phyloP scores from a whole-genome alignment of 108 stramenopile genomes.

The Nitzschia sp. region DNA sequence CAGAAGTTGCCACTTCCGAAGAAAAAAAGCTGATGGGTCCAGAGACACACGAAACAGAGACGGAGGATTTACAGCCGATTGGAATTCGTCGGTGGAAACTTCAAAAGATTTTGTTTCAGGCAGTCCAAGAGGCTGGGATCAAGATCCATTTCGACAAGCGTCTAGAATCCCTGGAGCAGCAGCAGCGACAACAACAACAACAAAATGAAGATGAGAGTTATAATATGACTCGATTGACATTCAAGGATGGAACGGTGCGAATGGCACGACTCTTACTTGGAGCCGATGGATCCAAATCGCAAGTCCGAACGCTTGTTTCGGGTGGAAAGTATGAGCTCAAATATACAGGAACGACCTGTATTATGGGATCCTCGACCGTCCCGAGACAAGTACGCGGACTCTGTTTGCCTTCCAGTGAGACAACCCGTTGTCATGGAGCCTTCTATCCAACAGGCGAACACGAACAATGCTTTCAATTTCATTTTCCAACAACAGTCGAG shows the following conservation, averaged over 20 bases:
- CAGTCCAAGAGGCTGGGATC: conserved; percentile 40
- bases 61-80: conserved; percentile 32
- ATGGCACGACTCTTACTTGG: conserved; percentile 46
- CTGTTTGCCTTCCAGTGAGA: conserved; percentile 53
- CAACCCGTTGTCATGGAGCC: conserved; percentile 64
- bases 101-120: conserved; percentile 57
- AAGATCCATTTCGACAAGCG: conserved; percentile 46
- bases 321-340: conserved; percentile 6
- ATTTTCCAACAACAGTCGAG: conserved; percentile 50
- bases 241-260: conserved; percentile 52
- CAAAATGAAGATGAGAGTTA: not conserved
- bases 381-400: conserved; percentile 41
- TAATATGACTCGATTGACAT: conserved; percentile 14
- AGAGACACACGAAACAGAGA: conserved; percentile 22
- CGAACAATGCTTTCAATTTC: conserved; percentile 69
- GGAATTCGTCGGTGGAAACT: conserved; percentile 73
- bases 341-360: conserved; percentile 55
- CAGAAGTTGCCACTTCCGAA: conserved; percentile 55
- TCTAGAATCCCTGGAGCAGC: not conserved
- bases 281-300: conserved; percentile 67
- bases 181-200: not conserved
- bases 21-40: conserved; percentile 43
- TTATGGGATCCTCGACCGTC: conserved; percentile 58
- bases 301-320: conserved; percentile 48
- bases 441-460: conserved; percentile 52